Base-by-base conservation (phyloP, 2,329 filamentous ascomycete species). In the Clonostachys chloroleuca region DNA sequence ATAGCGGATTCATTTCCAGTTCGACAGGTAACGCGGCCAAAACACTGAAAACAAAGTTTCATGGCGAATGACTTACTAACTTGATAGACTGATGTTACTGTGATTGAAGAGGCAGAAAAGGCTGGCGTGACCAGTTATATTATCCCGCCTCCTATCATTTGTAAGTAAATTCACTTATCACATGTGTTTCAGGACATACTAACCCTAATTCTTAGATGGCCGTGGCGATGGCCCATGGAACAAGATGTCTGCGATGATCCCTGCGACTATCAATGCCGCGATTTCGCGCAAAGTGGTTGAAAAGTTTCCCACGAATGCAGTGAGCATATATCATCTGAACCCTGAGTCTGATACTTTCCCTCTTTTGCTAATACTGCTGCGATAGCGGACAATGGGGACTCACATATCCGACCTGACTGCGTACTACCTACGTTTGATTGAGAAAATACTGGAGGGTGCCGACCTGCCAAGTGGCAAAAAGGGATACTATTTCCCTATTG, bases 401-500 rank as follows among this genome's bases (percentile, higher is more conserved):
- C 43, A 45, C 34, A 24, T 45, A n/a, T 20, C 43, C 0, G 65
- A 68, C 45, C 44, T 68, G 16, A 53, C 52, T 6, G 52, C 52
- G 5, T 53, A 65, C 12, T 68, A 66, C 34, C 50, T 51, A 17
- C 52, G 58, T 3, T 41, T 69, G 4, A 24, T 62, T 3, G 52
- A 54, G 16, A 62, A 6, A n/a, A 45, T 45, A 2, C 16, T 45
- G n/a, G 13, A 14, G 16, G 16, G 20, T 12, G 33, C 16, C 8
- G 12, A 17, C 12, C 16, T 45, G n/a, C 58, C 61, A 2, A 61
- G 47, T 34, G 62, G 61, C 0, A 52, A 59, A n/a, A 47, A 64
- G 0, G 63, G 66, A 2, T 67, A 66, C 45, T 66, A 66, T 47
- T 67, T 67, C 39, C 54, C 55, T 6, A 45, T 58, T 9, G 58